Percentiles rank a stretch among this genome's conserved stretches.
phyloP scores from a whole-genome alignment of 805 yeast genomes.

The Dipodascus albidus region DNA sequence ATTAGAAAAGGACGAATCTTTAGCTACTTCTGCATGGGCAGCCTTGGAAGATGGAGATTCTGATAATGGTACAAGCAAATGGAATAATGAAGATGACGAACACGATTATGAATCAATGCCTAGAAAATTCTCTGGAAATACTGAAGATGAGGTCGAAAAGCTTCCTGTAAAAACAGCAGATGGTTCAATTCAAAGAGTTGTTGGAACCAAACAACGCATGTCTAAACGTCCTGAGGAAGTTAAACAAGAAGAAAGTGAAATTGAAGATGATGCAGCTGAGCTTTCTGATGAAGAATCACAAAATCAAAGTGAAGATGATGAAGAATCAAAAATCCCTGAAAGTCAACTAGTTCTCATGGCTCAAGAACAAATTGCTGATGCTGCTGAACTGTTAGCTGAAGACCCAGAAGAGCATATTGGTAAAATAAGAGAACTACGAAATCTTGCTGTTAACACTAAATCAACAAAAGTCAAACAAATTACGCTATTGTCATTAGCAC shows the following conservation, averaged over 20 bases:
- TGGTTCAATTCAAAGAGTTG: conserved; percentile 65
- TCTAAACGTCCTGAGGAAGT: conserved; percentile 18
- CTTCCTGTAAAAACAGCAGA: conserved; percentile 68
- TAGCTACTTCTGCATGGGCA: conserved; percentile 10
- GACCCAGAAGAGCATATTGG: conserved; percentile 80
- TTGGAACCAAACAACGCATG: conserved; percentile 22
- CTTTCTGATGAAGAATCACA: conserved; percentile 22
- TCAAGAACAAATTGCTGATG: conserved; percentile 74
- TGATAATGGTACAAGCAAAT: conserved; percentile 2
- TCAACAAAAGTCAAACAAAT: conserved; percentile 43
- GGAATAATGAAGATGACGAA: conserved; percentile 46
- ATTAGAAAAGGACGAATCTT: conserved; percentile 9
- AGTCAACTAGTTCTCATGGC: conserved; percentile 44
- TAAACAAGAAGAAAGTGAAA: conserved; percentile 16
- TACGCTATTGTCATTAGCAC: conserved; percentile 67
- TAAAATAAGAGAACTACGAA: conserved; percentile 42
- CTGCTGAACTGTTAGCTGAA: conserved; percentile 68
- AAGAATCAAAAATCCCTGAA: conserved; percentile 31
- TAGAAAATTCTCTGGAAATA: conserved; percentile 34
- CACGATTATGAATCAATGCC: conserved; percentile 71
- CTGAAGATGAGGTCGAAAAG: conserved; percentile 44
- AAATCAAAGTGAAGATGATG: conserved; percentile 21
- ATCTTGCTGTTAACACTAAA: conserved; percentile 31
- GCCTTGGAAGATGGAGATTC: conserved; percentile 3
- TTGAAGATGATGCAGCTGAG: conserved; percentile 14